Evolutionary conservation across 2,329 filamentous ascomycete genomes (phyloP).

Genomic region (Fusarium floridanum): DNA sequence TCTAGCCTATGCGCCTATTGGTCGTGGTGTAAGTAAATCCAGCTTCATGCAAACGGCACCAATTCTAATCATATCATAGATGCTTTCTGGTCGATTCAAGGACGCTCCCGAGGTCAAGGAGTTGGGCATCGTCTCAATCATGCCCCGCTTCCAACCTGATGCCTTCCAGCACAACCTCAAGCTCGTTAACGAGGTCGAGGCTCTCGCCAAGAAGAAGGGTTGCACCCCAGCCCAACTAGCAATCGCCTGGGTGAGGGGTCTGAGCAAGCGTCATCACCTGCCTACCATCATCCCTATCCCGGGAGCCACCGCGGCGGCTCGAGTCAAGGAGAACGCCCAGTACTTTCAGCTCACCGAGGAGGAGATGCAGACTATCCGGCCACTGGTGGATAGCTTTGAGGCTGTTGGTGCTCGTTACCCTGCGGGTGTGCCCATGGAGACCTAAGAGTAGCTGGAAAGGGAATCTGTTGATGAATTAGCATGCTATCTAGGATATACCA

Average conservation of each 20-base stretch:
- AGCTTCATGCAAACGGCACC: not conserved
- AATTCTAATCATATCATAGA: slow-evolving; percentile 37
- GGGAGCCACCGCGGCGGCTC: slow-evolving; percentile 68
- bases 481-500: slow-evolving; percentile 6
- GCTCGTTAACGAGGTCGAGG: slow-evolving; percentile 69
- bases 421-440: slow-evolving; percentile 51
- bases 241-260: slow-evolving; percentile 70
- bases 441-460: slow-evolving; percentile 44
- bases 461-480: slow-evolving; percentile 27
- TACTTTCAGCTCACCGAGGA: slow-evolving; percentile 61
- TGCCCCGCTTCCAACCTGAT: slow-evolving; percentile 72
- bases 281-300: slow-evolving; percentile 75
- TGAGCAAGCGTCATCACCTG: slow-evolving; percentile 65
- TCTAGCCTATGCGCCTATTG: slow-evolving; percentile 79
- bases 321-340: slow-evolving; percentile 72
- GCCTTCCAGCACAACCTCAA: slow-evolving; percentile 74
- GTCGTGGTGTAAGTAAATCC: slow-evolving; percentile 60
- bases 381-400: slow-evolving; percentile 62
- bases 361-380: slow-evolving; percentile 64
- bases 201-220: slow-evolving; percentile 70
- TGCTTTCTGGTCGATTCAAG: slow-evolving; percentile 48
- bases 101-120: slow-evolving; percentile 41
- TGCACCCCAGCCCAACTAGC: slow-evolving; percentile 75
- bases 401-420: slow-evolving; percentile 64
- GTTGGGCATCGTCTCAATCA: slow-evolving; percentile 34